phyloP scores from a whole-genome alignment of 306 rosid species.

The Sindora glabra region DNA sequence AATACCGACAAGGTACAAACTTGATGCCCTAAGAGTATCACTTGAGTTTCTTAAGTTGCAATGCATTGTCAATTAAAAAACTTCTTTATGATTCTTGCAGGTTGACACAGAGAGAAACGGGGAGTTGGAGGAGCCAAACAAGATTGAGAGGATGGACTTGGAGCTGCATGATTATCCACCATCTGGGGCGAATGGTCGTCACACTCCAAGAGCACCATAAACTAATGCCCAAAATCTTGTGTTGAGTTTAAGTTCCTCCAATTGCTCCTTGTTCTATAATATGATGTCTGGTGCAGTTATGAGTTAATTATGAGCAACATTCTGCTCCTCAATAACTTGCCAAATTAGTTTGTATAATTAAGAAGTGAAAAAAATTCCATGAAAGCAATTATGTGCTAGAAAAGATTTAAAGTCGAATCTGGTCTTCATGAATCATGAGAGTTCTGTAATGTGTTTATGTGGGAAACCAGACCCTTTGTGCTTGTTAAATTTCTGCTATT shows the following conservation, averaged over 20 bases:
- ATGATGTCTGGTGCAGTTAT: background rate
- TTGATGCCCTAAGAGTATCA: background rate
- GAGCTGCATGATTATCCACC: constrained; percentile 79
- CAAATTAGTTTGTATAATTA: constrained; percentile 14
- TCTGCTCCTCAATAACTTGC: constrained; percentile 22
- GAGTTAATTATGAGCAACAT: constrained; percentile 11
- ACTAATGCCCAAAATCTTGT: constrained; percentile 18
- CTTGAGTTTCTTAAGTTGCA: background rate
- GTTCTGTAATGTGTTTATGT: too few species aligned
- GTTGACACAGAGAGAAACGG: constrained; percentile 17
- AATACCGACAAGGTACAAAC: constrained; percentile 27
- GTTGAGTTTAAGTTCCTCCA: constrained; percentile 30
- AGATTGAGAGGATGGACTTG: constrained; percentile 48
- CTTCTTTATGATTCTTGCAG: constrained; percentile 21
- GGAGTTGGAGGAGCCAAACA: constrained; percentile 10
- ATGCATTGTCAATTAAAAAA: background rate
- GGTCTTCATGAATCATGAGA: too few species aligned
- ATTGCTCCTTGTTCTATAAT: too few species aligned
- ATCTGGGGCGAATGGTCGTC: constrained; percentile 77
- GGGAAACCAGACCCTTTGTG: background rate
- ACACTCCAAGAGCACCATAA: constrained; percentile 72
- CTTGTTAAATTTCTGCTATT: background rate
- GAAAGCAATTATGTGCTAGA: too few species aligned
- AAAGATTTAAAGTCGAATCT: too few species aligned
- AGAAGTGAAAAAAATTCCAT: too few species aligned